phyloP scores from a whole-genome alignment of 2,329 filamentous ascomycete species.

The Calonectria pauciramosa region DNA sequence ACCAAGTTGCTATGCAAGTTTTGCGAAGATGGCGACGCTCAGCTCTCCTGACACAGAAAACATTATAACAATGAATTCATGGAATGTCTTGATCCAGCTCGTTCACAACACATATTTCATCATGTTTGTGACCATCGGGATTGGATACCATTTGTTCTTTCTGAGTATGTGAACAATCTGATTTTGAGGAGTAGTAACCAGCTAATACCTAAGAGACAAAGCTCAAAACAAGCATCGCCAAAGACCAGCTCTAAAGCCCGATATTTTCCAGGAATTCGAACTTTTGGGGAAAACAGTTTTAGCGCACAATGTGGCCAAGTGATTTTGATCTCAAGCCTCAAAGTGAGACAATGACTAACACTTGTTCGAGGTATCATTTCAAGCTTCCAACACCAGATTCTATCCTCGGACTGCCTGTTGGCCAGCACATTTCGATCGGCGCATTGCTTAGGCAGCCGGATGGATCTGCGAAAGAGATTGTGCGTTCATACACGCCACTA shows the following conservation, averaged over 20 bases:
- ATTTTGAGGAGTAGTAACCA: too few species aligned
- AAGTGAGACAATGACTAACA: not conserved
- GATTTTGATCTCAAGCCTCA: slow-evolving; percentile 42
- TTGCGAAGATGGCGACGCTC: not conserved
- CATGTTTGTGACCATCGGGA: not conserved
- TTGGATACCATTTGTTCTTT: not conserved
- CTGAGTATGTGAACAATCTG: not conserved
- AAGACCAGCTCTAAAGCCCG: slow-evolving; percentile 68
- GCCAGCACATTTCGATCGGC: slow-evolving; percentile 96
- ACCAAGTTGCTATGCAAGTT: not conserved
- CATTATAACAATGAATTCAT: not conserved
- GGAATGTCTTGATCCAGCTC: not conserved
- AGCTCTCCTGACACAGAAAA: too few species aligned
- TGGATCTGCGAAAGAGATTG: slow-evolving; percentile 82
- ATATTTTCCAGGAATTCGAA: slow-evolving; percentile 88
- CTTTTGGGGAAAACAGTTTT: slow-evolving; percentile 93
- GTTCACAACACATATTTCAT: not conserved
- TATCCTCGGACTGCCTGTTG: slow-evolving; percentile 94
- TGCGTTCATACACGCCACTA: slow-evolving; percentile 91
- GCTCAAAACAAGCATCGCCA: not conserved
- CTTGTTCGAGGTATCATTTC: slow-evolving; percentile 82
- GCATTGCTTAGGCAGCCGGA: slow-evolving; percentile 76
- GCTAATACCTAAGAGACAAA: not conserved
- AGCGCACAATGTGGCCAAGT: slow-evolving; percentile 95
- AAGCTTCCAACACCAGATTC: slow-evolving; percentile 80